Conservation (phyloP, 2,329 filamentous ascomycete species). For the Nemania serpens region DNA sequence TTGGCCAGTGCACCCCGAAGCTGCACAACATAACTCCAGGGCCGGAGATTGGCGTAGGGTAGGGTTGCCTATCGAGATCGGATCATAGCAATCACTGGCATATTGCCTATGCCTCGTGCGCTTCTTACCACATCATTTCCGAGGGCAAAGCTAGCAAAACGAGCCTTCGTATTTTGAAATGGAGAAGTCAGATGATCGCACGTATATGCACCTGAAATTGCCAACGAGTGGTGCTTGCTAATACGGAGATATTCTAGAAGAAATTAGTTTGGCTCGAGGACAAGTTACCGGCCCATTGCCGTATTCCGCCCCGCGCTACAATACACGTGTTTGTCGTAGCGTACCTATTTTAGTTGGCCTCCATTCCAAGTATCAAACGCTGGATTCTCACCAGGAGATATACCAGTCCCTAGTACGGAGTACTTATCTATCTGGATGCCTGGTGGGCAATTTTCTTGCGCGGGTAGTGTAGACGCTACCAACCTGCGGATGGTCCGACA, state of each 20-base stretch:
- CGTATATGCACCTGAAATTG: slow-evolving; percentile 23
- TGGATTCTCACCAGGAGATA: no score
- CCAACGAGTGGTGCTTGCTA: background rate
- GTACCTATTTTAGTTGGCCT: no score
- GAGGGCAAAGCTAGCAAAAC: slow-evolving; percentile 14
- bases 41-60: slow-evolving; percentile 4
- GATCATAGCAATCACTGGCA: slow-evolving; percentile 19
- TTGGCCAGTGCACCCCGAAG: slow-evolving; percentile 12
- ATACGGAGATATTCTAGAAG: slow-evolving; percentile 15
- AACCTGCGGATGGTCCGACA: no score
- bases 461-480: no score
- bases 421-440: no score
- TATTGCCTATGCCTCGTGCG: background rate
- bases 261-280: slow-evolving; percentile 12
- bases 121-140: background rate
- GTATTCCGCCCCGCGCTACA: background rate
- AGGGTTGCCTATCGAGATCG: slow-evolving; percentile 3
- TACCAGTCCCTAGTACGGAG: no score
- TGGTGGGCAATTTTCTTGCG: no score
- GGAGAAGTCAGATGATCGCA: slow-evolving; percentile 27
- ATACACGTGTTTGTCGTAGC: no score
- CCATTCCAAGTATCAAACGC: no score
- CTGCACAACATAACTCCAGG: slow-evolving; percentile 25
- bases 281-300: background rate
- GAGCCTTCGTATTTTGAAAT: slow-evolving; percentile 5